Evolutionary conservation across 306 rosid genomes (phyloP), one percentile per base, ranked within the genome.

Genomic region (Cicer yamashitae): DNA sequence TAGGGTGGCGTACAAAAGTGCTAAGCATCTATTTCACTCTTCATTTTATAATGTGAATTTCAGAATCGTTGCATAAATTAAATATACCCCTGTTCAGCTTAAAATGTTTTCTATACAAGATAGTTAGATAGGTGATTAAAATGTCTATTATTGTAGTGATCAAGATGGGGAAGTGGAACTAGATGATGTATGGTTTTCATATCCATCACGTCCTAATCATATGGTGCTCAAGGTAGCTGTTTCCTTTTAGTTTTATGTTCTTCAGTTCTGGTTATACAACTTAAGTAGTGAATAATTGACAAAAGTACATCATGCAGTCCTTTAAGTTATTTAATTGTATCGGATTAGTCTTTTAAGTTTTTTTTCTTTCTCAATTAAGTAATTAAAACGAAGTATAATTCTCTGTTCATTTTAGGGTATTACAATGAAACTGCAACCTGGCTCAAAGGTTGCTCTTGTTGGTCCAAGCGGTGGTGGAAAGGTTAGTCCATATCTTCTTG

Each of bases 381-480:
- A 38, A 12, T 71, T 54, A 13, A 75, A 51, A 46, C 39, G 37
- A 75, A 40, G 11, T 43, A 59, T 71, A 22, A 66, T 60, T 22
- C 73, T 11, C 56, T 63, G 22, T 69, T 72, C 76, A 48, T 79
- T 76, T 20, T 80, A 92, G 97, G 97, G 97, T 71, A 88, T 92
- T 79, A 83, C 91, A 7, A 48, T 92, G 69, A 90, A 86, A 69
- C 79, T 92, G 77, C 82, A 77, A 60, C 92, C 93, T 58, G 92
- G 92, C 51, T 82, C 96, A 64, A 92, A 92, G 82, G 89, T 88
- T 51, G 96, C 97, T 80, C 97, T 92, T 48, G 96, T 92, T 75
- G 97, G 97, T 77, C 97, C 96, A 10, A 92, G 97, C 6, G 97
- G 96, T 40, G 97, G 97, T 0, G 96, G 97, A 79, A 92, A 92